Base-by-base conservation (phyloP, 768 basidiomycete species). In the Mycena filopes region DNA sequence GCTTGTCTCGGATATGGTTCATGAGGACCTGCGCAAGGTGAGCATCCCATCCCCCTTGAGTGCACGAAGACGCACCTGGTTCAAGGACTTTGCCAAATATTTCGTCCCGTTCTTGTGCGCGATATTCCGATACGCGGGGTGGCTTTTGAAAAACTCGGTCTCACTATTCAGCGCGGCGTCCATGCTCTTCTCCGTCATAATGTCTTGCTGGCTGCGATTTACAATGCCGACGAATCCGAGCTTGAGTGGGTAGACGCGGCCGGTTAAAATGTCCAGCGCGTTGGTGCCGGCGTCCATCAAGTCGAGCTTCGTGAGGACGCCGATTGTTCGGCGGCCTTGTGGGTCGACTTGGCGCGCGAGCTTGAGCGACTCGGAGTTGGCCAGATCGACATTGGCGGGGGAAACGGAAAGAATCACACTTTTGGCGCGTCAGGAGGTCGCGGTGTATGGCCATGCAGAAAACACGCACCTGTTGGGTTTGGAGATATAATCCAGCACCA, bases 221-320 rank as follows among this genome's bases (percentile, higher is more conserved):
- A 99, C 98, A 15, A 99, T 92, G 21, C 98, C 98, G 68, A 99
- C 96, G 78, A 99, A 99, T 47, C 98, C 98, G 13, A 99, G 86
- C 77, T 98, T 99, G 67, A 99, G 87, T 33, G 98, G 98, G 78
- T 99, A 99, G 46, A 98, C 93, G 63, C 97, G 92, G 42, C 98
- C 98, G 0, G 95, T 98, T 40, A 99, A 86, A 69, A 99, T 90
- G 77, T 99, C 97, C 38, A 96, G 81, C 23, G 98, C 98, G 76
- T 99, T 98, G 38, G 98, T 99, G 29, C 98, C 98, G 8, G 96
- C 96, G 72, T 99, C 98, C 98, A 99, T 99, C 48, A 99, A 86
- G 79, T 99, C 98, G 36, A 99, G 87, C 78, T 99, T 99, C 16
- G 97, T 97, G 54, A 99, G 84, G 21, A 99, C 93, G 54, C 98